Percentiles rank a stretch among this genome's conserved stretches.
These are phyloP conservation scores for Schizophyllum commune DNA, from an alignment of 1,284 basidiomycete species.

Conservation along the genomic window DNA sequence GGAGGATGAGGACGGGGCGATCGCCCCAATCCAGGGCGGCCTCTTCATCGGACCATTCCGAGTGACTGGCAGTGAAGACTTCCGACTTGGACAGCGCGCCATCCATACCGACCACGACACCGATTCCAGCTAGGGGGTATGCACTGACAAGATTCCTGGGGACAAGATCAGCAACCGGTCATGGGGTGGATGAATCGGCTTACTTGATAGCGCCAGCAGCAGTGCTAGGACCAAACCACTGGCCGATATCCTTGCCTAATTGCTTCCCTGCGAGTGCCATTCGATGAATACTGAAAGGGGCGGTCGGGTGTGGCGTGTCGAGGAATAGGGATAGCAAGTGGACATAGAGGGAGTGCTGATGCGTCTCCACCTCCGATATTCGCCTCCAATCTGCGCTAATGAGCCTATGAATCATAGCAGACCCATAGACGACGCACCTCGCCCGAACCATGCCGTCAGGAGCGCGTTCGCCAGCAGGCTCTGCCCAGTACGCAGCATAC, in stretches of 20 bases:
- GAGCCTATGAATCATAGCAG: background rate
- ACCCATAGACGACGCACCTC: slow-evolving; percentile 49
- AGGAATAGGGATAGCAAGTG: slow-evolving; percentile 91
- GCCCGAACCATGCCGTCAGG: slow-evolving; percentile 75
- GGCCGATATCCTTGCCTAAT: slow-evolving; percentile 90
- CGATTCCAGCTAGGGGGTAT: slow-evolving; percentile 76
- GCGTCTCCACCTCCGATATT: slow-evolving; percentile 2
- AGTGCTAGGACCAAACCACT: slow-evolving; percentile 97
- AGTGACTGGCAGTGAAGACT: slow-evolving; percentile 74
- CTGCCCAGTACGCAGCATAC: slow-evolving; percentile 95
- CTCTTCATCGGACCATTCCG: slow-evolving; percentile 7
- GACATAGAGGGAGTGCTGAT: slow-evolving; percentile 24
- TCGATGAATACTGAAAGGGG: slow-evolving; percentile 92
- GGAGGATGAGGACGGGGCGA: slow-evolving; percentile 82
- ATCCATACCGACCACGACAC: slow-evolving; percentile 80
- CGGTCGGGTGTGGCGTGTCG: slow-evolving; percentile 82
- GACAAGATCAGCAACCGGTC: slow-evolving; percentile 1
- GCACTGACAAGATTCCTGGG: slow-evolving; percentile 67
- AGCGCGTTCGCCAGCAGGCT: slow-evolving; percentile 88
- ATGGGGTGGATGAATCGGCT: slow-evolving; percentile 14
- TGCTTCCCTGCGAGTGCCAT: slow-evolving; percentile 95
- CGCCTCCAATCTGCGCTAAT: slow-evolving; percentile 68
- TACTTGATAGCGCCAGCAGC: slow-evolving; percentile 95
- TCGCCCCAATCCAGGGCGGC: slow-evolving; percentile 56
- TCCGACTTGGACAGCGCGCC: slow-evolving; percentile 81